A percentile compares a stretch with the other conserved stretches of the same genome.
phyloP scores from a whole-genome alignment of 2,329 filamentous ascomycete genomes.

The Epichloe amarillans region DNA sequence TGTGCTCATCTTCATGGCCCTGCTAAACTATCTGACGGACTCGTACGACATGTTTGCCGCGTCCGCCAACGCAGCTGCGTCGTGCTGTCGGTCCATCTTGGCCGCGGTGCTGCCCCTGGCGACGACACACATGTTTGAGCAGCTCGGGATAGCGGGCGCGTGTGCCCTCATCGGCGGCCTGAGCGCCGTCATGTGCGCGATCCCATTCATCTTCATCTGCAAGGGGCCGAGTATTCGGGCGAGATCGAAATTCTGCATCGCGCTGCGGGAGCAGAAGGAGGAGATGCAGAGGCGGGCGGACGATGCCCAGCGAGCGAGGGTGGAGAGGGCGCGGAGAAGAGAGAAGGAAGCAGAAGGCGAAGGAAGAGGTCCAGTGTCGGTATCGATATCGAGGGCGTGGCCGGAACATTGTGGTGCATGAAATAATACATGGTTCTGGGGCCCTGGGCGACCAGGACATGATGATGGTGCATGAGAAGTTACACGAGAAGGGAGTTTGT shows the following conservation, averaged over 20 bases:
- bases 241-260: slow-evolving; percentile 48
- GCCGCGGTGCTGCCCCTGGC: slow-evolving; percentile 57
- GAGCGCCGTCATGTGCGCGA: slow-evolving; percentile 34
- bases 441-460: no score
- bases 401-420: no score
- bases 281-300: slow-evolving; percentile 30
- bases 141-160: slow-evolving; percentile 34
- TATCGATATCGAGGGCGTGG: no score
- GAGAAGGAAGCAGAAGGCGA: slow-evolving; percentile 10
- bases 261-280: slow-evolving; percentile 37
- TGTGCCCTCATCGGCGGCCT: slow-evolving; percentile 38
- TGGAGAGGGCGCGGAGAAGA: slow-evolving; percentile 11
- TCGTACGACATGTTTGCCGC: slow-evolving; percentile 54
- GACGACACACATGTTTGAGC: slow-evolving; percentile 34
- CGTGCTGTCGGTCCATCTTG: slow-evolving; percentile 86
- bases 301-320: slow-evolving; percentile 21
- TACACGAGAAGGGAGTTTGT: no score
- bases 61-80: slow-evolving; percentile 70
- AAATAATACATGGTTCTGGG: no score
- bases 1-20: slow-evolving; percentile 48
- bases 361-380: neutral
- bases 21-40: slow-evolving; percentile 54
- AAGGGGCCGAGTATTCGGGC: slow-evolving; percentile 41
- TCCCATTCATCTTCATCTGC: slow-evolving; percentile 41
- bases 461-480: no score